Conservation (phyloP, 2,329 filamentous ascomycete species). For the Geosmithia flava region DNA sequence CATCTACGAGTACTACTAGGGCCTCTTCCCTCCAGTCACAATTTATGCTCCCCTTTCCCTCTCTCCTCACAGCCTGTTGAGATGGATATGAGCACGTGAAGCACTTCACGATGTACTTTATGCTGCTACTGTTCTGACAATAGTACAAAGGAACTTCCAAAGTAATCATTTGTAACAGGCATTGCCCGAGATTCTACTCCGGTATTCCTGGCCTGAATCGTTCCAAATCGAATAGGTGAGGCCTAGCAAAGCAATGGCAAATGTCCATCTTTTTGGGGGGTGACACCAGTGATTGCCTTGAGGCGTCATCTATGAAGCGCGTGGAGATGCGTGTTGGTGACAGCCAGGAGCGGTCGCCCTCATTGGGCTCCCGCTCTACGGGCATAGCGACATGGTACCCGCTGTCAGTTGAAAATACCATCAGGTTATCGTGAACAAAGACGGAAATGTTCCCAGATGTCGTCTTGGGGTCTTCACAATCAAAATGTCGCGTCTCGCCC, state of each 20-base stretch:
- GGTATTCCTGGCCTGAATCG: background rate
- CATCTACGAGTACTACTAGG: too few species aligned
- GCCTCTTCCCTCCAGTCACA: too few species aligned
- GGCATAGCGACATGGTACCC: background rate
- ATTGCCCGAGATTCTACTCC: background rate
- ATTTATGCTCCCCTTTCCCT: too few species aligned
- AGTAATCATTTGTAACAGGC: too few species aligned
- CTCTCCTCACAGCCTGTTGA: too few species aligned
- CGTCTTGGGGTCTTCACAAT: background rate
- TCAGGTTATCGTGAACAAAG: background rate
- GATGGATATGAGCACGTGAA: too few species aligned
- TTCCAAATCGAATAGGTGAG: background rate
- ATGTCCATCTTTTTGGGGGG: background rate
- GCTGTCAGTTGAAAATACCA: background rate
- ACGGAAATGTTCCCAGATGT: background rate
- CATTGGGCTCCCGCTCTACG: background rate
- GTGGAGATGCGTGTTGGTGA: background rate
- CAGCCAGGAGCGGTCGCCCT: background rate
- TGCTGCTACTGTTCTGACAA: too few species aligned
- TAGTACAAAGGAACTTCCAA: too few species aligned
- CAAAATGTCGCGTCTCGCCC: background rate
- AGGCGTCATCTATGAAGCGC: background rate
- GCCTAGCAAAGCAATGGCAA: background rate
- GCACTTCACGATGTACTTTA: too few species aligned
- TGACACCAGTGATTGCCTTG: background rate